Base-by-base conservation (phyloP, 768 basidiomycete genomes). In the Tulasnella calospora region DNA sequence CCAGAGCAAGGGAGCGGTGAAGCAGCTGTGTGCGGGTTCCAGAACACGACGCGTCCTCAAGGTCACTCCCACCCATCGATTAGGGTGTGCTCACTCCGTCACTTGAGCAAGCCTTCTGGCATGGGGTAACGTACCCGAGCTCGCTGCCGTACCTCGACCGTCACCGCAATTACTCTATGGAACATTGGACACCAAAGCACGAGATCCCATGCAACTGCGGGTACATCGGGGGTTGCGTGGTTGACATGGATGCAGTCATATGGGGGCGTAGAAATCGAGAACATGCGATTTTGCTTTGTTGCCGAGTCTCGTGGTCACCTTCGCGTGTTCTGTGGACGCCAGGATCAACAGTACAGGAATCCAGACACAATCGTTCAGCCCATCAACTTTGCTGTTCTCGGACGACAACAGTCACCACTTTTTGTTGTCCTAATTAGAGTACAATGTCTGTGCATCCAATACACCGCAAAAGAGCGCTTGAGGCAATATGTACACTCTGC, bases 31-130 rank as follows among this genome's bases (percentile, higher is more conserved):
- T 72, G 71, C 44, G 30, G 44, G 36, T 72, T 40, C 44, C 71
- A 40, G 44, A 46, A 72, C 71, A 72, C 71, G 71, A 72, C 21
- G 36, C 38, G 44, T 72, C 71, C 71, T 72, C 71, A 72, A 72
- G 71, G 71, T 72, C 36, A 7, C 35, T 23, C 36, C 71, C 38
- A 15, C 44, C 36, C 71, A 72, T 72, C 36, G 71, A 40, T 72
- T 46, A 72, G 13, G 70, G 36, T 40, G 36, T 10, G 38, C 38
- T 27, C n/a, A 27, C 36, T 44, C 44, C 71, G 36, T 36, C 71
- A 40, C 23, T 27, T 33, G 15, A 21, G 30, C 30, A 19, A 71
- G 38, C 30, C 69, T 33, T 30, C 38, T n/a, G 0, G 35, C 71
- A 4, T 40, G 71, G 30, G 71, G 30, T 19, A 36, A 8, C 23